Conservation (phyloP, 345 rosid genomes). For the Eucalyptus virginea region DNA sequence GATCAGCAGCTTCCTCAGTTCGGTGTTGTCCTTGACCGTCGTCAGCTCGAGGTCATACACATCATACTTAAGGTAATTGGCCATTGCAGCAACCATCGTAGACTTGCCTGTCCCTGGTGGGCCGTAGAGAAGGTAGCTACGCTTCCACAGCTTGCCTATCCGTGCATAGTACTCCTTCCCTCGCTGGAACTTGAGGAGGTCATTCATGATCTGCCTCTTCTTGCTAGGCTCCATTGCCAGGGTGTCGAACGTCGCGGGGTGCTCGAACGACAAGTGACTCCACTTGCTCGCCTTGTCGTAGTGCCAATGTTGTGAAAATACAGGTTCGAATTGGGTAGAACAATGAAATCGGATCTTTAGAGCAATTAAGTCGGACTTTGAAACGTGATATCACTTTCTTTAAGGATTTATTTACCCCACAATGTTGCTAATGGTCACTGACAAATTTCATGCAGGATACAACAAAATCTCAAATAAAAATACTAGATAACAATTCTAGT, state of each 20-base stretch:
- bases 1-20: not conserved
- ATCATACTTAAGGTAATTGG: not conserved
- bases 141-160: not conserved
- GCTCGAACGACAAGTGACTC: not conserved
- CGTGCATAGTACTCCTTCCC: not conserved
- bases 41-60: not conserved
- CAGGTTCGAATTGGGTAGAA: no score
- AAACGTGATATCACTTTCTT: no score
- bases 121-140: not conserved
- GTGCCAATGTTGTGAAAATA: not conserved
- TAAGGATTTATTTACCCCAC: no score
- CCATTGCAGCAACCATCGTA: not conserved
- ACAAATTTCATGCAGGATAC: no score
- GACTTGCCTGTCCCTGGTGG: conserved; percentile 1
- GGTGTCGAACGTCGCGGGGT: not conserved
- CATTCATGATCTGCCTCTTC: not conserved
- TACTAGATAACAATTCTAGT: no score
- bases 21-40: not conserved
- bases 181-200: not conserved
- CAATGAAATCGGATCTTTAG: no score
- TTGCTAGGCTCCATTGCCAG: not conserved
- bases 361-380: no score
- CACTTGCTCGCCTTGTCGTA: not conserved
- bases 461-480: no score
- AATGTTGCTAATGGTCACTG: no score